Base-by-base conservation (phyloP, 2,329 filamentous ascomycete species). In the Apiospora marii region DNA sequence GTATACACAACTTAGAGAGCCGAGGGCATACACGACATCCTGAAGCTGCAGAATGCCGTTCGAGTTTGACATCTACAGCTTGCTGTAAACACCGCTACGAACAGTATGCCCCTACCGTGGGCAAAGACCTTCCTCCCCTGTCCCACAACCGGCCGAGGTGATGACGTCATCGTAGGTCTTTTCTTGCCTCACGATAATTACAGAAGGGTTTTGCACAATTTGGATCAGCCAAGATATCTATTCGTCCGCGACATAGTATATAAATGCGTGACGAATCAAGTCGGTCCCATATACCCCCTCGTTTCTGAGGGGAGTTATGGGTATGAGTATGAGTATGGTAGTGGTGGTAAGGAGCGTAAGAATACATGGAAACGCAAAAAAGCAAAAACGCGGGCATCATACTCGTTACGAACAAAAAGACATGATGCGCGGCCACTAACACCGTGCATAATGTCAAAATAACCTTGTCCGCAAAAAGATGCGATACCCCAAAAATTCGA, bases 381-480 rank as follows among this genome's bases (percentile, higher is more conserved):
- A 41, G 37, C n/a, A 51, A 51, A 16, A 64, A 61, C 58, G 30
- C 19, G 58, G 58, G 58, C 22, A 41, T 64, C 58, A 41, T 41
- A 64, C 58, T 64, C 58, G 58, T 34, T 37, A 64, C 58, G 58
- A 64, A 64, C 58, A 64, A 64, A 19, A 41, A 19, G 13, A 64
- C 58, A 41, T 64, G 34, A 41, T 64, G 58, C 34, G 34, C 34
- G 58, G 58, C 58, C 58, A 64, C 19, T 41, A 64, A 64, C 58
- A 64, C 58, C 58, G 58, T 37, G 58, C 58, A 64, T 64, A 37
- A 64, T 64, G 58, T 64, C 58, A 22, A n/a, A 64, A 64, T 64
- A 37, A 64, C 6, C 58, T 12, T 64, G 58, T 64, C 34, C 58
- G 58, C n/a, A 64, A 64, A 41, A 64, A 37, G 34, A 64, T 34